Evolutionary conservation across 495 filamentous ascomycete species (phyloP), one percentile per base, ranked within the genome.

Genomic region (Sphaerosporella brunnea): DNA sequence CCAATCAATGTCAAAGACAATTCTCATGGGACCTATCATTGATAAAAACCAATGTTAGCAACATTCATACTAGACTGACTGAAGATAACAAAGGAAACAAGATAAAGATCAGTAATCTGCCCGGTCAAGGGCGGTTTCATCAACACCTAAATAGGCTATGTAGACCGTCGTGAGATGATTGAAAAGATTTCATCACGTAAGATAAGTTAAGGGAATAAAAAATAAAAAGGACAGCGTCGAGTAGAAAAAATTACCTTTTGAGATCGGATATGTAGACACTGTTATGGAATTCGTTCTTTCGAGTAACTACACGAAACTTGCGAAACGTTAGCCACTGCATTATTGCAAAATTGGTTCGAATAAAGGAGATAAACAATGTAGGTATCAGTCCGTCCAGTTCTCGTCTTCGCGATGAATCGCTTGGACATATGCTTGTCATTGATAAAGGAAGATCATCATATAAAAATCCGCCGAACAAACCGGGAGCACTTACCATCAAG

Each of bases 141-240:
- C 84, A 92, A 82, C 69, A 73, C 75, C 71, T 53, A 73, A 64
- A 55, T 60, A 75, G 70, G 77, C 74, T 93, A 88, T 82, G 86
- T 79, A 82, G 85, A 93, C 85, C 85, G 85, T 93, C 85, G 86
- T 93, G 85, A 93, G 79, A 78, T 78, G 71, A 65, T 63, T 65
- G 62, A 60, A 67, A 69, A 57, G 62, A 64, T 61, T 66, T 70
- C 71, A 73, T 81, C 79, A 85, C 80, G 82, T 82, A 69, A 47
- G 48, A 45, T 26, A 30, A 36, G 45, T n/a, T n/a, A n/a, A n/a
- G n/a, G n/a, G n/a, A n/a, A n/a, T n/a, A n/a, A n/a, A n/a, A n/a
- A n/a, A n/a, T n/a, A n/a, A n/a, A n/a, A n/a, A n/a, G n/a, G n/a
- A n/a, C n/a, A n/a, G n/a, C n/a, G n/a, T n/a, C n/a, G n/a, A n/a